Base-by-base conservation (phyloP, 345 rosid genomes). In the Gossypium rotundifolium region DNA sequence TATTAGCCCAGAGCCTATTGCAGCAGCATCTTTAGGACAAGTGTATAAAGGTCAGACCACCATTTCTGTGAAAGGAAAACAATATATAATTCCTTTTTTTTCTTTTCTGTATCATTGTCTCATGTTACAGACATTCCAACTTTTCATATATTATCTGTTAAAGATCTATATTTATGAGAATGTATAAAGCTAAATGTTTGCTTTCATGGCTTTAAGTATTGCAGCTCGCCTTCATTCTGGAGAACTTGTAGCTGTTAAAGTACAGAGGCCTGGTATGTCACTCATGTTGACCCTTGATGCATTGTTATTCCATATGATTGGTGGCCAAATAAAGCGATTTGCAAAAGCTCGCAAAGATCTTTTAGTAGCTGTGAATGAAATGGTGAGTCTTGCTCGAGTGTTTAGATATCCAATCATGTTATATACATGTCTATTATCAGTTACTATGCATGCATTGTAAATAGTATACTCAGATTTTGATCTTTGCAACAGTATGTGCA, bases 201-300 rank as follows among this genome's bases (percentile, higher is more conserved):
- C 51, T 59, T 33, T 64, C 75, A 57, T 75, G 57, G 79, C 81
- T 77, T 84, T 85, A 87, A 86, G 87, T 84, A 70, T 84, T 91
- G 90, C 92, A 95, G 98, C 97, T 85, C 97, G 91, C 81, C 85
- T 95, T 85, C 96, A 84, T 86, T 86, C 99, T 79, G 98, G 98
- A 79, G 97, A 91, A 83, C 88, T 95, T 74, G 98, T 95, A 79
- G 98, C 98, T 75, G 97, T 95, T 78, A 93, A 95, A 80, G 98
- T 95, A 77, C 97, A 95, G 85, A 91, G 98, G 81, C 98, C 98
- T 77, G 98, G 98, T 54, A 91, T 92, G 93, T 79, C 84, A 25
- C 84, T 83, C 65, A 63, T 75, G 23, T 88, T 93, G 87, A 94
- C 97, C 78, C 98, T 91, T 84, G 98, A 94, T 81, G 98, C 98